Evolutionary conservation across 495 filamentous ascomycete genomes (phyloP).

Genomic region (Bacidia rubella): DNA sequence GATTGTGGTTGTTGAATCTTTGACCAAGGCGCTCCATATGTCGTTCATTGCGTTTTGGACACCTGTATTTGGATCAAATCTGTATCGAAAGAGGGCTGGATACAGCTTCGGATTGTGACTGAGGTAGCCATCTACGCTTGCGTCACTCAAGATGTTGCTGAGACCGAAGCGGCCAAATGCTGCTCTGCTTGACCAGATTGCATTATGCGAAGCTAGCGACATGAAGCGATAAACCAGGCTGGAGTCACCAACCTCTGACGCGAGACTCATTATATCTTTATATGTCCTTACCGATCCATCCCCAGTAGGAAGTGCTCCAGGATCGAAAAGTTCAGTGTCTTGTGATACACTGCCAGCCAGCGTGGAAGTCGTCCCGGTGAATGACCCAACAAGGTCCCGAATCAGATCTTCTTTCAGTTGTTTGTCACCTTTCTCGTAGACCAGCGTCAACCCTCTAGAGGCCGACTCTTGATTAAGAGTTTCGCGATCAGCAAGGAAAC

Average conservation of each 20-base stretch:
- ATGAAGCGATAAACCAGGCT: conserved; percentile 95
- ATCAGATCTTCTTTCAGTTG: conserved; percentile 70
- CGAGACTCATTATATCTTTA: conserved; percentile 86
- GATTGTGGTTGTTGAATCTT: conserved; percentile 60
- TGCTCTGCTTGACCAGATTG: conserved; percentile 87
- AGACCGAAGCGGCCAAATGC: conserved; percentile 91
- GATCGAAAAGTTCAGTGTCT: conserved; percentile 86
- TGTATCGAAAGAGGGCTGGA: conserved; percentile 84
- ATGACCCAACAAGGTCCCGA: conserved; percentile 71
- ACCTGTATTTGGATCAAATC: conserved; percentile 86
- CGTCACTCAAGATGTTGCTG: conserved; percentile 78
- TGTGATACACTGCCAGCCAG: conserved; percentile 65
- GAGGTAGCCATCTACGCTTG: conserved; percentile 57
- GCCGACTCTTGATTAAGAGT: conserved; percentile 92
- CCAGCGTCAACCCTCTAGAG: conserved; percentile 72
- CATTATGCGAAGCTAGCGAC: conserved; percentile 85
- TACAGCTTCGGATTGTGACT: conserved; percentile 81
- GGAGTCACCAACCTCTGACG: conserved; percentile 85
- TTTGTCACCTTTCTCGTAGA: conserved; percentile 82
- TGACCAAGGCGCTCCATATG: conserved; percentile 88
- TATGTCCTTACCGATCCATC: conserved; percentile 88
- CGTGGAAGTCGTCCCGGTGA: conserved; percentile 60
- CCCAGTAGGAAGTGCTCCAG: conserved; percentile 81
- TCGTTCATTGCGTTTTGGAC: conserved; percentile 92
- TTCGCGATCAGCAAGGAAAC: conserved; percentile 75